Percentiles rank a stretch among this genome's conserved stretches.
Evolutionary conservation across 176 grass and related monocot genomes (phyloP).

Genomic region (Paspalum vaginatum): DNA sequence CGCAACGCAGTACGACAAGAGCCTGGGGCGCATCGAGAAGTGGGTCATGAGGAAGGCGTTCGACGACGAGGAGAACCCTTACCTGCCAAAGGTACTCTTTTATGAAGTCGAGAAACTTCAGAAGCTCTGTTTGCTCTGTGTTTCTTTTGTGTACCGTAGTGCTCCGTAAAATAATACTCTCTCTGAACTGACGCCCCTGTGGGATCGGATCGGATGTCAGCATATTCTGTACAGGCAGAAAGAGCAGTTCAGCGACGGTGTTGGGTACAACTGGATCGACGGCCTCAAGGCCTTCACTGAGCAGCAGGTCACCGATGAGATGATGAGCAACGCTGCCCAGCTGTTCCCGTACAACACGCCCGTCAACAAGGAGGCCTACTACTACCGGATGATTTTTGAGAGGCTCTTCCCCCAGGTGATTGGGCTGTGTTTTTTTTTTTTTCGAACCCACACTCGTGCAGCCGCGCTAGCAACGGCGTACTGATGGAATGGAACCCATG

Average conservation of each 20-base stretch:
- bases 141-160: too few species aligned
- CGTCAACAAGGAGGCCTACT: constrained; percentile 89
- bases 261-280: constrained; percentile 97
- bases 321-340: constrained; percentile 74
- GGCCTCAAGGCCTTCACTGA: constrained; percentile 90
- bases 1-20: constrained; percentile 57
- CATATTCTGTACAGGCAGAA: constrained; percentile 99
- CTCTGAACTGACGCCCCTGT: not conserved
- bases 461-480: too few species aligned
- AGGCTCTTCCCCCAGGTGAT: constrained; percentile 94
- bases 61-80: constrained; percentile 84
- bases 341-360: constrained; percentile 85
- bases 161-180: too few species aligned
- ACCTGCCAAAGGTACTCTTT: constrained; percentile 74
- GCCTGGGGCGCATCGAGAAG: constrained; percentile 83
- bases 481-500: too few species aligned
- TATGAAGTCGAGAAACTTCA: too few species aligned
- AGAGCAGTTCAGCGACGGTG: constrained; percentile 97
- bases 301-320: constrained; percentile 73
- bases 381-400: constrained; percentile 98
- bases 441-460: too few species aligned
- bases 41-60: constrained; percentile 95
- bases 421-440: too few species aligned
- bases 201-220: constrained; percentile 33
- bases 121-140: too few species aligned